Evolutionary conservation across 2,329 filamentous ascomycete genomes (phyloP).

Genomic region (Cryphonectria carpinicola): DNA sequence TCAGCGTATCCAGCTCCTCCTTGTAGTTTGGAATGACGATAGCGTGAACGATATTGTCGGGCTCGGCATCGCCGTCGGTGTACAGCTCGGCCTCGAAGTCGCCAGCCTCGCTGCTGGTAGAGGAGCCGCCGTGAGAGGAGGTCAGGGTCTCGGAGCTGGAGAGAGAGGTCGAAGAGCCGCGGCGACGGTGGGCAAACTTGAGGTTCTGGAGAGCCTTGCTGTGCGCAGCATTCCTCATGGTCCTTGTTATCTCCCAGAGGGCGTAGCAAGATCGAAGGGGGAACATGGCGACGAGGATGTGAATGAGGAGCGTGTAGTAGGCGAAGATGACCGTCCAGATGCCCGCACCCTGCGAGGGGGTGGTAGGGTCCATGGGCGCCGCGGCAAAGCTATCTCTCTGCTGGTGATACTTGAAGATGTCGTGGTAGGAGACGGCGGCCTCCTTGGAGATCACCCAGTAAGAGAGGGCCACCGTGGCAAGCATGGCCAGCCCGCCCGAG

Average conservation of each 20-base stretch:
- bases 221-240: constrained; percentile 50
- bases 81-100: constrained; percentile 54
- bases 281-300: constrained; percentile 66
- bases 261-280: constrained; percentile 66
- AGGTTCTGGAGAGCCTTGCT: constrained; percentile 52
- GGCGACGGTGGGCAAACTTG: constrained; percentile 52
- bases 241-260: constrained; percentile 59
- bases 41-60: constrained; percentile 61
- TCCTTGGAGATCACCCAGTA: constrained; percentile 61
- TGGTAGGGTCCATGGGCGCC: constrained; percentile 38
- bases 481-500: constrained; percentile 59
- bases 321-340: constrained; percentile 60
- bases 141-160: constrained; percentile 60
- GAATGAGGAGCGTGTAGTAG: constrained; percentile 68
- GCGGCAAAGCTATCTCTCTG: constrained; percentile 45
- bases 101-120: constrained; percentile 55
- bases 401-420: constrained; percentile 47
- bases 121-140: constrained; percentile 51
- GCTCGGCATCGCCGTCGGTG: constrained; percentile 47
- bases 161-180: constrained; percentile 57
- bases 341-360: constrained; percentile 46
- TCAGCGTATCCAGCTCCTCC: constrained; percentile 69
- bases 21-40: constrained; percentile 77
- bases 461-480: constrained; percentile 52
- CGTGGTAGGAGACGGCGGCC: constrained; percentile 44